Conservation (phyloP, 345 rosid species). For the Erodium maritimum region DNA sequence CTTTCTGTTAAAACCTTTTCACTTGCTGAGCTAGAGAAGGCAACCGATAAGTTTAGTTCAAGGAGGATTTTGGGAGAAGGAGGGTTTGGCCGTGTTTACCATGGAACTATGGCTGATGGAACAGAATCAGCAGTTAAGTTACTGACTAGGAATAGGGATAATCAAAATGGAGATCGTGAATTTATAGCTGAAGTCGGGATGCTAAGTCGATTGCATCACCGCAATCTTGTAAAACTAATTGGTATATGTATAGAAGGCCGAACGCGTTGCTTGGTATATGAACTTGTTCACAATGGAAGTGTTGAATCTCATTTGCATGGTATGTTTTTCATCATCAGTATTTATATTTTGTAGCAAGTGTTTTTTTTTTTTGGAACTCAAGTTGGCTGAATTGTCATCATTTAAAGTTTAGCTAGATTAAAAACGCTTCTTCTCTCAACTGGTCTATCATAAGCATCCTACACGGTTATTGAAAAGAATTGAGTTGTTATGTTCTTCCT, state of each 20-base stretch:
- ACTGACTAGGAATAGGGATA: conserved; percentile 70
- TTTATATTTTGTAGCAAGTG: background rate
- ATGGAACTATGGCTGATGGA: conserved; percentile 68
- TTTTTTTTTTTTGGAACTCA: background rate
- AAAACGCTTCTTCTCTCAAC: too few relatives aligned
- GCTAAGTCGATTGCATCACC: conserved; percentile 98
- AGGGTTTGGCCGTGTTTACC: conserved; percentile 95
- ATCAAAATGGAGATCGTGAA: conserved; percentile 85
- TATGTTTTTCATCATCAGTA: conserved; percentile 19
- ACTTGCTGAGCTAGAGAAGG: conserved; percentile 67
- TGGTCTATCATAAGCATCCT: too few relatives aligned
- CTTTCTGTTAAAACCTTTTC: conserved; percentile 72
- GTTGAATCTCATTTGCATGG: conserved; percentile 99
- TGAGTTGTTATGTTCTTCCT: conserved; percentile 3
- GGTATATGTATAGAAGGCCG: conserved; percentile 93
- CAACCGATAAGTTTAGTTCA: conserved; percentile 83
- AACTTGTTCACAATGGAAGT: conserved; percentile 89
- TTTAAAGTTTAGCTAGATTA: background rate
- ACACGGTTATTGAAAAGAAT: too few relatives aligned
- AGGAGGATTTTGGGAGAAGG: conserved; percentile 88
- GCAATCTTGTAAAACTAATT: conserved; percentile 92
- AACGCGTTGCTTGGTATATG: conserved; percentile 82
- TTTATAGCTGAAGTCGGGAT: conserved; percentile 96
- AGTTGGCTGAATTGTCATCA: conserved; percentile 2
- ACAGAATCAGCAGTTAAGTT: conserved; percentile 84